A percentile compares a stretch with the other conserved stretches of the same genome.
These are phyloP conservation scores for Nothophytophthora sp. DNA, from an alignment of 352 stramenopile genomes.

Conservation along the genomic window DNA sequence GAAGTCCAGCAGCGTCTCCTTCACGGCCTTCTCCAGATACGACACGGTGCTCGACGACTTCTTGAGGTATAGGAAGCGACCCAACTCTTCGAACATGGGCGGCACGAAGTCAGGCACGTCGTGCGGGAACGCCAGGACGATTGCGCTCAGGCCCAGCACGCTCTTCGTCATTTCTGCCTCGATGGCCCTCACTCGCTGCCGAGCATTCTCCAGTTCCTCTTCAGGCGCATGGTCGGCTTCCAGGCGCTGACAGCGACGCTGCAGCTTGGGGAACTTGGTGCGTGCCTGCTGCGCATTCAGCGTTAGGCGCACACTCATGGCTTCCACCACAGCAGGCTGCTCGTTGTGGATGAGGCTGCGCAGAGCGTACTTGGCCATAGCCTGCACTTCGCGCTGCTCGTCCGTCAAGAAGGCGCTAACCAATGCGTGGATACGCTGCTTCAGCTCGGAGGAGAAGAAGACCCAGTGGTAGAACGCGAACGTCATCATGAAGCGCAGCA, in stretches of 20 bases:
- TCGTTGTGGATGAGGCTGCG: slow-evolving; percentile 69
- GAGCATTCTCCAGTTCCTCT: slow-evolving; percentile 38
- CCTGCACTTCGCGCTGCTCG: slow-evolving; percentile 76
- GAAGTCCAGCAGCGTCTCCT: slow-evolving; percentile 83
- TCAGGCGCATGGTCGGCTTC: slow-evolving; percentile 23
- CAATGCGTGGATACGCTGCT: slow-evolving; percentile 52
- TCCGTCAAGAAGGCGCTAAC: slow-evolving; percentile 62
- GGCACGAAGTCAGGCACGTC: slow-evolving; percentile 69
- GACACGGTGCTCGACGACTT: slow-evolving; percentile 51
- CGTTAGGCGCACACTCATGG: slow-evolving; percentile 38
- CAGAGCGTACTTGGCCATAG: slow-evolving; percentile 78
- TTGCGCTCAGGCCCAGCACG: slow-evolving; percentile 66
- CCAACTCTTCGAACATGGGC: slow-evolving; percentile 73
- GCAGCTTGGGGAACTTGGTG: slow-evolving; percentile 57
- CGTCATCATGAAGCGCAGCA: slow-evolving; percentile 73
- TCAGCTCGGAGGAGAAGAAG: slow-evolving; percentile 36
- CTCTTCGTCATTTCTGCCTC: slow-evolving; percentile 63
- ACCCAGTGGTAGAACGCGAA: slow-evolving; percentile 82
- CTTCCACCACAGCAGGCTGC: slow-evolving; percentile 28
- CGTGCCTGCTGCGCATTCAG: slow-evolving; percentile 42
- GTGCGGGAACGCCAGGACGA: slow-evolving; percentile 80
- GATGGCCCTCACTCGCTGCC: slow-evolving; percentile 43
- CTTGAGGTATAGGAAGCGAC: slow-evolving; percentile 72
- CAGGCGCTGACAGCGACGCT: slow-evolving; percentile 53
- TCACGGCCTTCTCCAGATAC: slow-evolving; percentile 71